Base-by-base conservation (phyloP, 192 early-diverging fungal species). In the Entomortierella parvispora region DNA sequence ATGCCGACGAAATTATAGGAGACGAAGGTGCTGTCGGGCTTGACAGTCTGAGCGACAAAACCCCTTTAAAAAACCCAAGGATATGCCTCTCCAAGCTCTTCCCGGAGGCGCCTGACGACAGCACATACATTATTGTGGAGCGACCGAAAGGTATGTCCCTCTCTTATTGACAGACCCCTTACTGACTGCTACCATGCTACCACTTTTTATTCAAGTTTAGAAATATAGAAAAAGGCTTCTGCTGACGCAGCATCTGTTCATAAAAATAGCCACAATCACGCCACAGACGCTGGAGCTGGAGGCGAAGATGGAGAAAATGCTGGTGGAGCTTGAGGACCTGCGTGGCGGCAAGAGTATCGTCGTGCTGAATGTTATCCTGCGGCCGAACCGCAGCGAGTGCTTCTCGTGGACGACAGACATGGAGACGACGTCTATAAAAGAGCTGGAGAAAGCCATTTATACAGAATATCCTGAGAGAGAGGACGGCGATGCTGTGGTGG, bases 351-450 rank as follows among this genome's bases (percentile, higher is more conserved):
- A 58, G 55, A 58, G 23, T 42, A 67, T 49, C 51, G 14, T 67
- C 44, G 23, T 50, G 7, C 15, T 67, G 18, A 58, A 67, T n/a
- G 47, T 67, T 28, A 25, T 67, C 9, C 6, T 67, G 55, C 65
- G 55, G n/a, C 67, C 58, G 6, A 61, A 55, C 22, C 25, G 49
- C 46, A 59, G 31, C 46, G 55, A 67, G 55, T 50, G 32, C 25
- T 67, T 68, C 34, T 32, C 56, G 0, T 68, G 66, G 67, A 61
- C 67, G 22, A 46, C 50, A 14, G 51, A 69, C 51, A 54, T 34
- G 1, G 67, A 61, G 44, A 63, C 48, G 9, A 63, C 50, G 18
- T 43, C 20, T 3, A 43, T 53, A 15, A 42, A 53, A 40, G 37
- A 63, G 50, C 50, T 53, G 18, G 34, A 43, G 50, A 43, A n/a